Conservation (phyloP, 2,329 filamentous ascomycete genomes). For the Amauroascus niger region DNA sequence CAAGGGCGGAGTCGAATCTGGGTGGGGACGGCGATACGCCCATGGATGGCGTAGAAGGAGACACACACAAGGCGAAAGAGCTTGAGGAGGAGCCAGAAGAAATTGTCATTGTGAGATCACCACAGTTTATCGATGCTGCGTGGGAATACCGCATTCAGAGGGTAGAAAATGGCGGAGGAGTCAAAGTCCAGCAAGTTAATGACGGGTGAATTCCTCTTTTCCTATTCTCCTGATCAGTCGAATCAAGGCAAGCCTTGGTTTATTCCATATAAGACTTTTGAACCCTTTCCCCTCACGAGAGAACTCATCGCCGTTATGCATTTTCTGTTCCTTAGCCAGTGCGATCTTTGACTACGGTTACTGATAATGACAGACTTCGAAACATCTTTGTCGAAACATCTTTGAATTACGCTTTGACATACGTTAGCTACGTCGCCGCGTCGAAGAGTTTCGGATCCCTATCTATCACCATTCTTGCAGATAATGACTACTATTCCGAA, state of each 20-base stretch:
- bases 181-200: slow-evolving; percentile 60
- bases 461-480: slow-evolving; percentile 77
- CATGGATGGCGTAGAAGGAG: not conserved
- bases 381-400: slow-evolving; percentile 93
- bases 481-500: slow-evolving; percentile 93
- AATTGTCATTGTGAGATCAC: slow-evolving; percentile 78
- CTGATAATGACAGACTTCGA: slow-evolving; percentile 34
- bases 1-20: not conserved
- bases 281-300: not conserved
- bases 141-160: slow-evolving; percentile 80
- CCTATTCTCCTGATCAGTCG: not conserved
- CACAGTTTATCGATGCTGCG: slow-evolving; percentile 76
- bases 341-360: slow-evolving; percentile 8
- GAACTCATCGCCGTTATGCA: slow-evolving; percentile 26
- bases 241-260: not conserved
- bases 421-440: slow-evolving; percentile 48
- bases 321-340: slow-evolving; percentile 22
- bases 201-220: slow-evolving; percentile 56
- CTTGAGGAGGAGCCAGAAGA: slow-evolving; percentile 31
- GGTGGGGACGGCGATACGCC: not conserved
- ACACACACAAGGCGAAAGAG: not conserved
- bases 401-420: slow-evolving; percentile 76
- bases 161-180: slow-evolving; percentile 62
- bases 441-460: slow-evolving; percentile 53
- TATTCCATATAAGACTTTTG: not conserved